Evolutionary conservation across 1,284 basidiomycete genomes (phyloP), one percentile per base, ranked within the genome.

Genomic region (Leccinum pallidistipes): DNA sequence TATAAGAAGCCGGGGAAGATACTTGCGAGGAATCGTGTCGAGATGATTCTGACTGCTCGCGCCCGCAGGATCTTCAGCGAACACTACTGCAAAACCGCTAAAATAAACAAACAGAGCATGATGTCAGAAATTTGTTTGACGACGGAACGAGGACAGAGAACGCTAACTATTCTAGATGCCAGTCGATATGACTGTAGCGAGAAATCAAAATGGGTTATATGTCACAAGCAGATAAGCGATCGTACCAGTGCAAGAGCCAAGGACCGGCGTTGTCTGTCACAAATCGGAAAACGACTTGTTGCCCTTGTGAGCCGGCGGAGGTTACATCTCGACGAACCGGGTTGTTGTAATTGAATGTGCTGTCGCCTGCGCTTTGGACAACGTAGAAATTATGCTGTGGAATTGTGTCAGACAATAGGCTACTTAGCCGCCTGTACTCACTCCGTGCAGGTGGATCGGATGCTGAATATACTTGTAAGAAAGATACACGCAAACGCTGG

Each of bases 391-490:
- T 63, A 45, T 78, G 77, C 69, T 77, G 54, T 40, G 16, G 16
- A 9, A 32, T 14, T 24, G 55, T 31, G 62, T 65, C 50, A 66
- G 66, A 50, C 16, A 38, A 14, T 6, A 29, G 34, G 1, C 4
- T 63, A 66, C 56, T 60, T 18, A 11, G 14, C 5, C 4, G 11
- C 45, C 34, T 21, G 55, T 3, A 71, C 77, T 14, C 67, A 80
- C 76, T 56, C 80, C 78, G 52, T 82, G 81, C 34, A 83, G 68
- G 65, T 79, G 77, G 57, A 78, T 66, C 3, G 77, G 76, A 60
- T 79, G 76, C 76, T 77, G 55, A 49, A 51, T 21, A 27, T 5
- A 34, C 2, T 3, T 9, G 31, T 66, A 10, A 66, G 53, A 14
- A 59, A 58, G 24, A 18, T 27, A n/a, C 34, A 50, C 24, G 24